A percentile compares a stretch with the other conserved stretches of the same genome.
Evolutionary conservation across 352 stramenopile species (phyloP).

Genomic region (Phytopythium aichiense): DNA sequence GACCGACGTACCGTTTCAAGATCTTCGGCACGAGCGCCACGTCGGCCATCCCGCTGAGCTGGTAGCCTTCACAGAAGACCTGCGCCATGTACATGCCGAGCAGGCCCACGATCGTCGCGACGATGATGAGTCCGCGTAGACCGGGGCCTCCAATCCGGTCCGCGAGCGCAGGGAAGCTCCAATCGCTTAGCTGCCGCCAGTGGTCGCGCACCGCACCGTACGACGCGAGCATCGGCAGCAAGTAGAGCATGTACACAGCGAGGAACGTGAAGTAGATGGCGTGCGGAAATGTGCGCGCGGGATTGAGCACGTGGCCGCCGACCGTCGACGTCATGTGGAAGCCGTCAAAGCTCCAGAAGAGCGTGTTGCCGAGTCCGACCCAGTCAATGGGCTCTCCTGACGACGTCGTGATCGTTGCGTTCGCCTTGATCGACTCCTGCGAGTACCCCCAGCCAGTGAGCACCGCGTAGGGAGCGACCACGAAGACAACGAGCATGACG

Average conservation of each 20-base stretch:
- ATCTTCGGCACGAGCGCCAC: constrained; percentile 62
- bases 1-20: constrained; percentile 23
- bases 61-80: constrained; percentile 82
- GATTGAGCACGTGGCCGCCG: constrained; percentile 81
- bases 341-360: constrained; percentile 94
- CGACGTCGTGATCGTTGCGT: constrained; percentile 5
- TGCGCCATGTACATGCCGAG: constrained; percentile 86
- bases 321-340: constrained; percentile 85
- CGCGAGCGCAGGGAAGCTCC: constrained; percentile 65
- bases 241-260: constrained; percentile 56
- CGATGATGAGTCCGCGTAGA: constrained; percentile 75
- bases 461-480: constrained; percentile 64
- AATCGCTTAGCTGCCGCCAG: constrained; percentile 70
- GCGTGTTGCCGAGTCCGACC: constrained; percentile 83
- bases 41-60: constrained; percentile 66
- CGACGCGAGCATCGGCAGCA: constrained; percentile 78
- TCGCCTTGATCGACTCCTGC: constrained; percentile 8
- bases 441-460: constrained; percentile 28
- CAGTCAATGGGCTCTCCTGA: constrained; percentile 42
- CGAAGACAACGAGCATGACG: constrained; percentile 13
- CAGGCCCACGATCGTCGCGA: constrained; percentile 65
- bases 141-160: constrained; percentile 65
- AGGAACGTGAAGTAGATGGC: constrained; percentile 76
- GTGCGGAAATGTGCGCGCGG: constrained; percentile 22
- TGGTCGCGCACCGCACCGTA: constrained; percentile 38